Evolutionary conservation across 2,329 filamentous ascomycete genomes (phyloP), one percentile per base, ranked within the genome.

Genomic region (Ceratocystis lukuohia): DNA sequence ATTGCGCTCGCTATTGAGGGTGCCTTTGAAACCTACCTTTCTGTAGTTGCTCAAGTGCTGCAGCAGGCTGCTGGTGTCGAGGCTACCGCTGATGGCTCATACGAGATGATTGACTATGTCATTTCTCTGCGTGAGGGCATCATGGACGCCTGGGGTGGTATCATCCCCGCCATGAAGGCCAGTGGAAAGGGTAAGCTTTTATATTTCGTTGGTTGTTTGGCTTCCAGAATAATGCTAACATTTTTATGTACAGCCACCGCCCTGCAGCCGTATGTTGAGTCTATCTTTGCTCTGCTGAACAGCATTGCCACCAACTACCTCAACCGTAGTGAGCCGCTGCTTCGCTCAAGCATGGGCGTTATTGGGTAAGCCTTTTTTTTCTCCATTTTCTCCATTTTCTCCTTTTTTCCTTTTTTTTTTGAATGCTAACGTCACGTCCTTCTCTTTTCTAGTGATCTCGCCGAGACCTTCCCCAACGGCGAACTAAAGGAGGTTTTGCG

Each of bases 71-170:
- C 91, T 20, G 86, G 83, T 57, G 91, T 99, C 66, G 89, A 87
- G 41, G 84, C 89, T 53, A 85, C 85, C 66, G 82, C 86, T 33
- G 91, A 96, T 70, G 87, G 88, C 68, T 89, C 88, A 63, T 94
- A 92, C 72, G 94, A 99, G 77, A 96, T 97, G 88, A 87, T 92
- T 67, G 93, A 97, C 77, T 99, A 99, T 74, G 88, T 99, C 71
- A 85, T 96, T 70, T 96, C 92, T 22, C 83, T 99, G 62, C 88
- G 94, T 65, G 95, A 99, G 75, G 94, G 93, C 71, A 97, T 99
- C 71, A 96, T 97, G 88, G 94, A 99, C 80, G 94, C 94, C 44
- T 99, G 95, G 92, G 91, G 92, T 72, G 94, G 94, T 71, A 94
- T 96, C 70, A 91, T 99, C 74, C 86, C 93, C 75, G 91, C 94